Conservation (phyloP, 2,329 filamentous ascomycete species). For the Calonectria hawksworthii region DNA sequence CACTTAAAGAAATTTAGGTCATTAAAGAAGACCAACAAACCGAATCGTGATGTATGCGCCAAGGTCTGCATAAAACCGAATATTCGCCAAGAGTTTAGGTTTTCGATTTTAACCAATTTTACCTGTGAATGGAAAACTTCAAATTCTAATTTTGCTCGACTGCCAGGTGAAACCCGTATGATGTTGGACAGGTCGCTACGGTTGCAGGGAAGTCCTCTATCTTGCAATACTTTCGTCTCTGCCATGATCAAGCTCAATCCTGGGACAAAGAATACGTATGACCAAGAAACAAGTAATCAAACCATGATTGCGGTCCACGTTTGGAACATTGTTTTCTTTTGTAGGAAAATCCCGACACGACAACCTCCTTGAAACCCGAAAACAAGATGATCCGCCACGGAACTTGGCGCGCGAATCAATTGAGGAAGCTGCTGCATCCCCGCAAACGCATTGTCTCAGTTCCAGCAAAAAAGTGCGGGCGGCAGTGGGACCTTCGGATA, state of each 20-base stretch:
- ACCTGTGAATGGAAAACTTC: background rate
- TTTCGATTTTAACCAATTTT: background rate
- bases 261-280: background rate
- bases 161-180: background rate
- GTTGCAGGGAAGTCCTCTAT: background rate
- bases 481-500: background rate
- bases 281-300: background rate
- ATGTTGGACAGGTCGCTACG: background rate
- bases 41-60: background rate
- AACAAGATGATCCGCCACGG: constrained; percentile 4
- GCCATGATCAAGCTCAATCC: background rate
- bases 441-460: background rate
- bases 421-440: background rate
- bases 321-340: background rate
- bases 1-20: background rate
- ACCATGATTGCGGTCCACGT: no score
- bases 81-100: background rate
- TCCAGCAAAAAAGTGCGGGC: background rate
- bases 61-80: background rate
- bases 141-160: no score
- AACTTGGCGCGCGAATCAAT: background rate
- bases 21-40: background rate
- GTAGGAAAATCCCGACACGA: background rate
- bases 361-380: background rate
- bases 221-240: background rate